Evolutionary conservation across 805 yeast genomes (phyloP).

Genomic region (Candida takata): DNA sequence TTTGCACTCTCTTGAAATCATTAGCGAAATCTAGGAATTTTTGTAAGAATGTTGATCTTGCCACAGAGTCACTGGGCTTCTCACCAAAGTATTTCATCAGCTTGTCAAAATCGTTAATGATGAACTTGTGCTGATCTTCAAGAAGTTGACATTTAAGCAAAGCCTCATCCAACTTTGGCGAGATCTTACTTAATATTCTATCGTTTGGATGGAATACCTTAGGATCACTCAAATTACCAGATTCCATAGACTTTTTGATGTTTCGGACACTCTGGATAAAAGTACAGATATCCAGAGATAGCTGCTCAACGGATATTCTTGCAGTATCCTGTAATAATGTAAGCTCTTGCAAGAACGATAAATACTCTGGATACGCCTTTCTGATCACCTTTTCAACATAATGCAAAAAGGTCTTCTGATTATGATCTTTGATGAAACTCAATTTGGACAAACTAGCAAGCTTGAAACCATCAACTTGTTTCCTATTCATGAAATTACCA

Average conservation of each 20-base stretch:
- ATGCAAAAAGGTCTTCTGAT: slow-evolving; percentile 81
- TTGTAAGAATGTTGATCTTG: slow-evolving; percentile 64
- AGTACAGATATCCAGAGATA: slow-evolving; percentile 63
- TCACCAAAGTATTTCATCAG: slow-evolving; percentile 90
- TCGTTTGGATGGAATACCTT: slow-evolving; percentile 79
- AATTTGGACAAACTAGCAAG: slow-evolving; percentile 84
- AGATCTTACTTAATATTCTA: slow-evolving; percentile 51
- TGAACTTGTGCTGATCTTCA: slow-evolving; percentile 53
- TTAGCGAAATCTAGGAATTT: slow-evolving; percentile 74
- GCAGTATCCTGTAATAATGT: slow-evolving; percentile 42
- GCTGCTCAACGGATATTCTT: slow-evolving; percentile 75
- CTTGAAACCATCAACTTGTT: slow-evolving; percentile 90
- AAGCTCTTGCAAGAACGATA: slow-evolving; percentile 68
- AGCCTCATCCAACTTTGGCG: slow-evolving; percentile 69
- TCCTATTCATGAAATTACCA: slow-evolving; percentile 96
- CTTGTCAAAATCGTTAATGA: slow-evolving; percentile 57
- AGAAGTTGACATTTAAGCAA: slow-evolving; percentile 59
- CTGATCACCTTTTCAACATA: slow-evolving; percentile 89
- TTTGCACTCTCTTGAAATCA: slow-evolving; percentile 74
- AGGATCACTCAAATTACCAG: slow-evolving; percentile 82
- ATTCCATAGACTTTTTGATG: slow-evolving; percentile 64
- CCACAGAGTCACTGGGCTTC: slow-evolving; percentile 60
- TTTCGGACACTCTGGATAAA: slow-evolving; percentile 57
- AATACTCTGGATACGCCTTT: slow-evolving; percentile 72
- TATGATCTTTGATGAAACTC: slow-evolving; percentile 83